phyloP scores from a whole-genome alignment of 495 filamentous ascomycete species.

The Penicillium mononematosum region DNA sequence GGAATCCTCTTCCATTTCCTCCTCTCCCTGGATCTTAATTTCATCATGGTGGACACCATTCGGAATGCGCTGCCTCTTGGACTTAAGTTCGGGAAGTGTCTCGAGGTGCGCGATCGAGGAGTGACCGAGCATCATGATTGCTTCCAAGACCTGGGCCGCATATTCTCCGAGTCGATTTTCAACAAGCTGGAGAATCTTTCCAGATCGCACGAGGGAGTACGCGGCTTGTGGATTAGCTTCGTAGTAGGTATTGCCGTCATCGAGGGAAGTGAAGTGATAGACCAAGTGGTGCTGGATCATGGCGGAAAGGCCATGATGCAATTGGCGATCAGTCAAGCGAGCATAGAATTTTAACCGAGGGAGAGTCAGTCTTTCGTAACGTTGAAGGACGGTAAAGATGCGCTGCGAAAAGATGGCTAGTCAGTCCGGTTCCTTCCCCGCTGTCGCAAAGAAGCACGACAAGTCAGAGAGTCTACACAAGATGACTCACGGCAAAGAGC shows the following conservation, averaged over 20 bases:
- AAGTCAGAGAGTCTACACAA: constrained; percentile 2
- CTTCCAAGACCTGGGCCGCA: constrained; percentile 69
- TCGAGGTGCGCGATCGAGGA: constrained; percentile 68
- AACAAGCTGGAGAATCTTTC: constrained; percentile 75
- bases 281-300: constrained; percentile 88
- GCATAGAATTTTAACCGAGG: constrained; percentile 64
- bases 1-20: constrained; percentile 20
- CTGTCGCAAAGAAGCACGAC: constrained; percentile 3
- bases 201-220: constrained; percentile 75
- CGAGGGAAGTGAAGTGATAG: constrained; percentile 65
- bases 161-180: constrained; percentile 65
- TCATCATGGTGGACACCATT: constrained; percentile 40
- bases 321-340: constrained; percentile 61
- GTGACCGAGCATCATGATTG: constrained; percentile 75
- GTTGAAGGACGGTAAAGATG: constrained; percentile 76
- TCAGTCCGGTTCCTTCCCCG: constrained; percentile 6
- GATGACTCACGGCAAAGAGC: constrained; percentile 75
- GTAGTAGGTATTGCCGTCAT: constrained; percentile 68
- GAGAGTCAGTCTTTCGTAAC: constrained; percentile 72
- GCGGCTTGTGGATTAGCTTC: constrained; percentile 71
- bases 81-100: constrained; percentile 38
- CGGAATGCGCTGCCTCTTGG: constrained; percentile 10
- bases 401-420: constrained; percentile 44
- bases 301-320: constrained; percentile 75
- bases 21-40: constrained; percentile 29